Evolutionary conservation across 2,329 filamentous ascomycete genomes (phyloP).

Genomic region (Fusarium miscanthi): DNA sequence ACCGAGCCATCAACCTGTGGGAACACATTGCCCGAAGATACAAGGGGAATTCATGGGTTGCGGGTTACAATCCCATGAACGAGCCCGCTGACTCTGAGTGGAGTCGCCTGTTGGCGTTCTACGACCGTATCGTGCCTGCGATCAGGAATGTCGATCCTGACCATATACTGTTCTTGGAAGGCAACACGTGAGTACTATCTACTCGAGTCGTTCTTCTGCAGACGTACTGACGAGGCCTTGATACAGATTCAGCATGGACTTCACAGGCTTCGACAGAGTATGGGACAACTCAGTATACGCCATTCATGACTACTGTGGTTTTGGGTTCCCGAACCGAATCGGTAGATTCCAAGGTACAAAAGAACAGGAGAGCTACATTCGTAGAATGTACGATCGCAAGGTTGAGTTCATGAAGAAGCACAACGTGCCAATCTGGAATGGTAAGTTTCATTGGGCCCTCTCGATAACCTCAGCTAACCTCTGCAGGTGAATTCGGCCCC

Average conservation of each 20-base stretch:
- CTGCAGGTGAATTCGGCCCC: conserved; percentile 59
- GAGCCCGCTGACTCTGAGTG: conserved; percentile 48
- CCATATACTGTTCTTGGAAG: conserved; percentile 62
- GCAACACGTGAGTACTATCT: conserved; percentile 53
- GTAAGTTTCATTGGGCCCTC: background rate
- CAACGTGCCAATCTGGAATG: conserved; percentile 57
- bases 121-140: conserved; percentile 53
- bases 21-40: conserved; percentile 55
- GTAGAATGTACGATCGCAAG: conserved; percentile 53
- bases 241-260: conserved; percentile 45
- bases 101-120: conserved; percentile 52
- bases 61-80: conserved; percentile 53
- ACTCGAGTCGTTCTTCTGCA: background rate
- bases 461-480: background rate
- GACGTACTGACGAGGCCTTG: rapidly evolving
- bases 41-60: conserved; percentile 54
- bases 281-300: conserved; percentile 62
- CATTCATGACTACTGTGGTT: conserved; percentile 64
- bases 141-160: conserved; percentile 55
- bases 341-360: conserved; percentile 53
- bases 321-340: conserved; percentile 59
- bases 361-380: conserved; percentile 50
- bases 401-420: conserved; percentile 55
- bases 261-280: conserved; percentile 47
- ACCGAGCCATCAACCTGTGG: conserved; percentile 57